Evolutionary conservation across 345 rosid genomes (phyloP).

Genomic region (Salix viminalis): DNA sequence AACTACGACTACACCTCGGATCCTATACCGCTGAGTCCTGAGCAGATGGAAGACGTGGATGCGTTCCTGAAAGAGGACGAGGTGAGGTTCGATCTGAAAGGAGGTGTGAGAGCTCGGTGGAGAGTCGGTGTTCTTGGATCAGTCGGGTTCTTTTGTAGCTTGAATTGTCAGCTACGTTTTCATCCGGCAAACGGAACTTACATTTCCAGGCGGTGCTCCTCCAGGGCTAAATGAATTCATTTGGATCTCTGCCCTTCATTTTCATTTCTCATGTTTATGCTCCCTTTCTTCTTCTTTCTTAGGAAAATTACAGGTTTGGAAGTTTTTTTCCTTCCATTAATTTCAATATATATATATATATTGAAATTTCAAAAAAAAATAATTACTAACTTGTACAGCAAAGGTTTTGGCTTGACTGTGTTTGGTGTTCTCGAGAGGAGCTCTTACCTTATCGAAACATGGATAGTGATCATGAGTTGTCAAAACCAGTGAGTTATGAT

Average conservation of each 20-base stretch:
- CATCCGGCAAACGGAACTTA: constrained; percentile 39
- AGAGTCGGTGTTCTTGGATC: constrained; percentile 66
- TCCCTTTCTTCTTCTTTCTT: neutral
- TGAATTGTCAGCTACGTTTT: constrained; percentile 61
- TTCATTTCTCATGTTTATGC: neutral
- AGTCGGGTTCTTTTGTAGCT: constrained; percentile 40
- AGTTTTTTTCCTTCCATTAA: too few relatives aligned
- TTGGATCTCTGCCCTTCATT: neutral
- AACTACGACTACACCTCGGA: constrained; percentile 50
- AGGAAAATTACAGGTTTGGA: neutral
- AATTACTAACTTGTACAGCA: too few relatives aligned
- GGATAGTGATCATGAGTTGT: too few relatives aligned
- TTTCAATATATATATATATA: too few relatives aligned
- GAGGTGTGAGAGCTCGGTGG: constrained; percentile 64
- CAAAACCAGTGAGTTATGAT: too few relatives aligned
- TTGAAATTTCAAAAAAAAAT: too few relatives aligned
- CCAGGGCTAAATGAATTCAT: constrained; percentile 48
- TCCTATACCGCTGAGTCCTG: constrained; percentile 55
- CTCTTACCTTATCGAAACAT: too few relatives aligned
- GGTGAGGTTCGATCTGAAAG: constrained; percentile 56
- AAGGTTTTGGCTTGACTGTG: too few relatives aligned
- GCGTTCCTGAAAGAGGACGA: constrained; percentile 41
- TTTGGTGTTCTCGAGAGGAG: too few relatives aligned
- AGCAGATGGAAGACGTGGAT: constrained; percentile 35
- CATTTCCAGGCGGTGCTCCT: constrained; percentile 46